Evolutionary conservation across 2,329 filamentous ascomycete genomes (phyloP).

Genomic region (Pseudogymnoascus sp.): DNA sequence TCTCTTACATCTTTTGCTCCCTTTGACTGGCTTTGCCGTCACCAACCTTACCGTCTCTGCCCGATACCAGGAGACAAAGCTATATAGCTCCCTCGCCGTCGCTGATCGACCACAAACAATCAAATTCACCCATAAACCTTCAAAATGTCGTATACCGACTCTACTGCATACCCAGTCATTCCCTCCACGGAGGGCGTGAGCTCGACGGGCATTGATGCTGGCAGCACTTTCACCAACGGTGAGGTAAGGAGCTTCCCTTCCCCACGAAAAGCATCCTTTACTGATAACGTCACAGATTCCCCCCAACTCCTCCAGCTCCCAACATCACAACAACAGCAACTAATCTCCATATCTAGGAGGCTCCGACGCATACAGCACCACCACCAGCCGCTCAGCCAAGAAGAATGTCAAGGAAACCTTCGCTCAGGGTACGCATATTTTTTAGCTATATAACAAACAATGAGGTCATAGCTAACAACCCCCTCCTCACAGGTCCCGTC

Average conservation of each 20-base stretch:
- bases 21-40: background rate
- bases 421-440: background rate
- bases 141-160: background rate
- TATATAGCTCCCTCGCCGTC: background rate
- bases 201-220: background rate
- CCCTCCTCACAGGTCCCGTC: constrained; percentile 41
- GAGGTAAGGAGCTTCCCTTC: background rate
- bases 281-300: background rate
- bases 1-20: background rate
- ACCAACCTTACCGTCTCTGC: background rate
- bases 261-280: background rate
- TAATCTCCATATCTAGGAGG: constrained; percentile 23
- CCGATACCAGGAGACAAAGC: background rate
- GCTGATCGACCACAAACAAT: background rate
- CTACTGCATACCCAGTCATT: background rate
- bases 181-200: background rate
- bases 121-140: background rate
- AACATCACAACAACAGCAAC: constrained; percentile 14
- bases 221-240: background rate
- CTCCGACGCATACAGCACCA: constrained; percentile 25
- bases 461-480: constrained; percentile 15
- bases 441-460: background rate
- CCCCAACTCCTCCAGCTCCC: background rate
- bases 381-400: constrained; percentile 27
- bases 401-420: constrained; percentile 36